These are phyloP conservation scores for Solanum piurae DNA, from an alignment of 257 asterid species.

Conservation along the genomic window DNA sequence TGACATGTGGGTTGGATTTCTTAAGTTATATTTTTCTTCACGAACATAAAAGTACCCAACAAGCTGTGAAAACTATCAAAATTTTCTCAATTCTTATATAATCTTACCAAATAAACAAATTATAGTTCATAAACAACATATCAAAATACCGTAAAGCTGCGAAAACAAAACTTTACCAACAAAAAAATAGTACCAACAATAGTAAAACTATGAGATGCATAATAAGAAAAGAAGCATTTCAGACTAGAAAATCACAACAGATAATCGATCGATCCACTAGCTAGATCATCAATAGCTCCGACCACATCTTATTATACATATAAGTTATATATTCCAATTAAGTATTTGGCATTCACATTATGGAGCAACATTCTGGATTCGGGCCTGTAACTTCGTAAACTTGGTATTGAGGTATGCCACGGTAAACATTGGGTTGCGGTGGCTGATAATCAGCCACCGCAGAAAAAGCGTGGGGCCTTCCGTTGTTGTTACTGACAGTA, in stretches of 20 bases:
- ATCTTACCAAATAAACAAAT: neutral
- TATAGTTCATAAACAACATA: neutral
- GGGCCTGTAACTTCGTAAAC: neutral
- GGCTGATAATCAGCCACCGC: neutral
- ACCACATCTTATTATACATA: neutral
- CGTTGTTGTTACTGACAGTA: neutral
- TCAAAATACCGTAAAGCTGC: neutral
- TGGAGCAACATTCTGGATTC: neutral
- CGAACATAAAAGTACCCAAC: neutral
- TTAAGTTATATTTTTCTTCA: neutral
- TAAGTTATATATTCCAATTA: too few species aligned
- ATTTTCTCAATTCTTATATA: too few species aligned
- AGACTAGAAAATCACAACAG: neutral
- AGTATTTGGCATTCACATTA: neutral
- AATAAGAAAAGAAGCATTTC: neutral
- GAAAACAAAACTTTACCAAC: neutral
- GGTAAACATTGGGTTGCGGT: too few species aligned
- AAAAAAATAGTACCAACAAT: neutral
- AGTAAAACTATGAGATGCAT: neutral
- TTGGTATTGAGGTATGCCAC: neutral
- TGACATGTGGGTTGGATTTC: neutral
- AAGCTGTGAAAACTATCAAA: too few species aligned
- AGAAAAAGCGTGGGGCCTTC: neutral
- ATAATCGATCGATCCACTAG: too few species aligned
- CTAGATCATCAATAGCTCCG: too few species aligned